Evolutionary conservation across 148 eudicot species (phyloP), one percentile per base, ranked within the genome.

Genomic region (Chenopodium formosanum): DNA sequence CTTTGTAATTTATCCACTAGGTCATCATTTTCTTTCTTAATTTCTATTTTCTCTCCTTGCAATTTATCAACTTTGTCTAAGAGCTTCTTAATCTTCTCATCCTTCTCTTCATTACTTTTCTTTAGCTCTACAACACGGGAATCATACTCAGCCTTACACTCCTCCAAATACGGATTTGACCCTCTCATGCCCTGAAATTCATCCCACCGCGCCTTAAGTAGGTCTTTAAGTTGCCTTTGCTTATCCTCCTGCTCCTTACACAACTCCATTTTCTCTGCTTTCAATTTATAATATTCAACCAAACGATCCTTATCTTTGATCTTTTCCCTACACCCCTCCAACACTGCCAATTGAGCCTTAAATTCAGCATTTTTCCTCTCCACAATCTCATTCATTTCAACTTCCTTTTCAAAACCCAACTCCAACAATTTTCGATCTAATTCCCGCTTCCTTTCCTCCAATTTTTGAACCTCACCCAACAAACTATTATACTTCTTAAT

Each of bases 11-110:
- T 37, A 37, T 37, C 44, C 44, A 77, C 69, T 47, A 16, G 47
- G n/a, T 19, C 47, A 27, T 67, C n/a, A 48, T 76, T 75, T 2
- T 58, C 19, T 10, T 4, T 70, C 76, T 2, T 7, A 22, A 29
- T 40, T 25, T 77, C 63, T 9, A 2, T 8, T 2, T 14, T 8
- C 10, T 14, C 71, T 25, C 23, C 11, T 37, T 37, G 44, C 7
- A 37, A 5, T 37, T 5, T 37, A 37, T 48, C 52, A 48, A 22
- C 40, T 7, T 20, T 47, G 0, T 40, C 20, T 19, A n/a, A 5
- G 12, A 83, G 69, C 65, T 68, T 73, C 29, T 52, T 50, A 20
- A 78, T 73, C 12, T 6, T 50, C 56, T 46, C 66, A 27, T 68
- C 78, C 5, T 63, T 67, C 14, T 53, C 79, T 22, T 9, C 12